Base-by-base conservation (phyloP, 805 yeast genomes). In the Yamadazyma insecticola region DNA sequence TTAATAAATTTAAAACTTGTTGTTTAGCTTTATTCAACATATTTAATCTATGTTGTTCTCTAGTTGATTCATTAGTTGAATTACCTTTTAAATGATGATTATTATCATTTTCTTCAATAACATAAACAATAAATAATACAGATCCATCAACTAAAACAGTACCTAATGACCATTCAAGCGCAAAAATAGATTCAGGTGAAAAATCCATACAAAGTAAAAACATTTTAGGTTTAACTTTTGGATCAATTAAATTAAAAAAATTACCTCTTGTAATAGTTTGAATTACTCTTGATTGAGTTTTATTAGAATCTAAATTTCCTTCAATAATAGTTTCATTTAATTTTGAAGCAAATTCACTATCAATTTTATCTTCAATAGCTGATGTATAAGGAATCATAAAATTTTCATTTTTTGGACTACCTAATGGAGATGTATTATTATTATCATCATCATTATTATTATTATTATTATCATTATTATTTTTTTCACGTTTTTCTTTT, bases 151-250 rank as follows among this genome's bases (percentile, higher is more conserved):
- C 81, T 28, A 88, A 66, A 1, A 87, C 81, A 0, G 95, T 75
- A 2, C 97, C 97, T 44, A 89, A 67, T 25, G 88, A 75, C 83
- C 96, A 88, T 47, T 86, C 92, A 14, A 89, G 64, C 0, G 96
- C 92, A 54, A 82, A 83, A 22, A 70, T 67, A 2, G 95, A 80
- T 51, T 87, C 96, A 0, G 86, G 82, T 3, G 90, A 78, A 40
- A 82, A 71, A 52, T 89, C 96, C 63, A 82, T 74, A 48, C 92
- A 86, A 13, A 87, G 70, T 28, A 88, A 57, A 53, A 78, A 86
- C 50, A 84, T 73, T 44, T 76, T 76, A 24, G 72, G 72, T 37
- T 65, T 66, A 29, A 59, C 51, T 35, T 53, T 53, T 12, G 69
- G 68, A 41, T 61, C 61, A 22, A 65, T 59, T 17, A 74, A 53